Evolutionary conservation across 768 basidiomycete genomes (phyloP).

Genomic region (Asterophora lycoperdoides): DNA sequence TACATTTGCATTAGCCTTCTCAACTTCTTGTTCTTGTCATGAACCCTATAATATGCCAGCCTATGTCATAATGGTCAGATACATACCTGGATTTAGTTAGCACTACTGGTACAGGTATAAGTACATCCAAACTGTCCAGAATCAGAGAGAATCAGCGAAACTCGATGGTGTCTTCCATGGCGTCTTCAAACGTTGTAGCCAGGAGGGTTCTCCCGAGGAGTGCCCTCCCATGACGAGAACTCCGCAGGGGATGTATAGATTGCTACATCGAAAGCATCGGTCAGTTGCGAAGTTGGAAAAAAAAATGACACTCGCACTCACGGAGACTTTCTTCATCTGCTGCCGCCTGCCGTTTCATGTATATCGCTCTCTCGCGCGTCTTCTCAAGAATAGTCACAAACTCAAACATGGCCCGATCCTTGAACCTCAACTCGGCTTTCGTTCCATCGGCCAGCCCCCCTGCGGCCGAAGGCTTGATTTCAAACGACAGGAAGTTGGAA

Average conservation of each 20-base stretch:
- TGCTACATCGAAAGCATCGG: constrained; percentile 24
- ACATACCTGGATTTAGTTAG: background rate
- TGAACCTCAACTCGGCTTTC: constrained; percentile 62
- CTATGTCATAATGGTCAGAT: no score
- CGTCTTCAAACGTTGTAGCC: constrained; percentile 38
- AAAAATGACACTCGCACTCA: constrained; percentile 32
- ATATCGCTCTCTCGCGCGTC: constrained; percentile 69
- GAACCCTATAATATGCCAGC: no score
- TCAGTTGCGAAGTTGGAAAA: background rate
- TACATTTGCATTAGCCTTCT: no score
- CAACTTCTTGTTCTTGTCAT: no score
- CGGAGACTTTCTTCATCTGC: constrained; percentile 62
- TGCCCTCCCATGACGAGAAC: constrained; percentile 37
- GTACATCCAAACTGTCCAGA: background rate
- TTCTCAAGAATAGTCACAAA: constrained; percentile 74
- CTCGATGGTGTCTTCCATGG: no score
- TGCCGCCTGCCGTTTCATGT: constrained; percentile 60
- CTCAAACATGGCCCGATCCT: constrained; percentile 64
- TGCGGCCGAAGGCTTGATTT: constrained; percentile 59
- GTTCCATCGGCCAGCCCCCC: constrained; percentile 69
- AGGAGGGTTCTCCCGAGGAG: constrained; percentile 49
- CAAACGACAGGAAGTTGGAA: constrained; percentile 61
- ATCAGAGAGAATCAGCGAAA: constrained; percentile 6
- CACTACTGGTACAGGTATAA: no score
- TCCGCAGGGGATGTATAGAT: constrained; percentile 44